phyloP scores from a whole-genome alignment of 108 stramenopile species.

The Cyclotella kingstonii region DNA sequence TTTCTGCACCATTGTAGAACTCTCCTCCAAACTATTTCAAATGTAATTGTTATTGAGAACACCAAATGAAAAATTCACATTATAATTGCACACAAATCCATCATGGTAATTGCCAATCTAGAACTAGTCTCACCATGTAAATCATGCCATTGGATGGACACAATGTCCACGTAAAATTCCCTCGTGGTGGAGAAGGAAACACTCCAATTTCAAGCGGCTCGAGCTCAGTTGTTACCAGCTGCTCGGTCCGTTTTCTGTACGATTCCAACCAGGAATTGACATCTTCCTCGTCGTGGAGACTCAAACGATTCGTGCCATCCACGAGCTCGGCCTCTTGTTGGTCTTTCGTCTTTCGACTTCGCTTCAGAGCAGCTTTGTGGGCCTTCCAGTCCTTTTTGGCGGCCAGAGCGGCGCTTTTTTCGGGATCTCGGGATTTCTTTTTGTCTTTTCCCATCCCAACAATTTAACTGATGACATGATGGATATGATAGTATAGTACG shows the following conservation, averaged over 20 bases:
- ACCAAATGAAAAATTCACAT: constrained; percentile 17
- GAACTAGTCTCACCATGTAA: constrained; percentile 50
- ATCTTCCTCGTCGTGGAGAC: constrained; percentile 3
- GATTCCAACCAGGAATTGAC: no score
- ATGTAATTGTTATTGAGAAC: constrained; percentile 3
- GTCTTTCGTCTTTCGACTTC: constrained; percentile 51
- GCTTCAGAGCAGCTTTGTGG: constrained; percentile 75
- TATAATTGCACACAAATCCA: background rate
- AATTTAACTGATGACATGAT: background rate
- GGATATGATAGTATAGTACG: no score
- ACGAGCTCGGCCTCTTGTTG: background rate
- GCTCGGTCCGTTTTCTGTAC: constrained; percentile 40
- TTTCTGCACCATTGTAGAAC: constrained; percentile 92
- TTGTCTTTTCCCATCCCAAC: constrained; percentile 47
- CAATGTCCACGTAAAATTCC: constrained; percentile 75
- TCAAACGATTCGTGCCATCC: constrained; percentile 40
- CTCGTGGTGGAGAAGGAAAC: constrained; percentile 71
- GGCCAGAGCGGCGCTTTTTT: constrained; percentile 77
- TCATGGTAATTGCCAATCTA: background rate
- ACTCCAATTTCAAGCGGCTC: constrained; percentile 19
- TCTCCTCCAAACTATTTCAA: constrained; percentile 87
- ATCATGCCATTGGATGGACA: constrained; percentile 64
- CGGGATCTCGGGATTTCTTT: constrained; percentile 65
- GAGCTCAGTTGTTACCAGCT: constrained; percentile 34
- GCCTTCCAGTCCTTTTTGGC: constrained; percentile 84